Percentiles rank a stretch among this genome's conserved stretches.
These are phyloP conservation scores for Rhinocladiella mackenziei DNA, from an alignment of 2,329 filamentous ascomycete species.

Conservation along the genomic window DNA sequence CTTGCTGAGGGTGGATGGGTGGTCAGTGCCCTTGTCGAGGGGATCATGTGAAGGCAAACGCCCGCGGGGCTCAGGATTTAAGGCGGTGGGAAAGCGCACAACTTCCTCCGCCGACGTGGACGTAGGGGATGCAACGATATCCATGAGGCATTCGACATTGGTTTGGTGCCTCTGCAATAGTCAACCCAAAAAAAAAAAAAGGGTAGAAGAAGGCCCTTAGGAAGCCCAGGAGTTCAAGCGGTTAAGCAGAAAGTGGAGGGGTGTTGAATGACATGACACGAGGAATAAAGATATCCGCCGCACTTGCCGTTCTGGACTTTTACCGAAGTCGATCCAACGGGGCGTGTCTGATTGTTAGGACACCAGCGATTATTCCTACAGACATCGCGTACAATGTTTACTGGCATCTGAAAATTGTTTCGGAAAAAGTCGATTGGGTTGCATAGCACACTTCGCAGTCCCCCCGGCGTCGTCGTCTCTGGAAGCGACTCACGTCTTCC, in stretches of 20 bases:
- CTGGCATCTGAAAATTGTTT: too few species aligned
- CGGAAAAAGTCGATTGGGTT: too few species aligned
- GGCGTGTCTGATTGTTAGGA: too few species aligned
- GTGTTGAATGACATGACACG: constrained; percentile 1
- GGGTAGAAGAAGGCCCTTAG: neutral
- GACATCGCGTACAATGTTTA: too few species aligned
- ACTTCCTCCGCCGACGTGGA: constrained; percentile 24
- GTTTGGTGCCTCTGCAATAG: constrained; percentile 61
- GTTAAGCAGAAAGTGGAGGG: constrained; percentile 1
- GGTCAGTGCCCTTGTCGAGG: constrained; percentile 39
- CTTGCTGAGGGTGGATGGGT: constrained; percentile 14
- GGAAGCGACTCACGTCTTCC: neutral
- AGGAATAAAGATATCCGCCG: constrained; percentile 9
- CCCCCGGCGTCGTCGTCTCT: neutral
- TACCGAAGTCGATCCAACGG: too few species aligned
- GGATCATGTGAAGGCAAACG: constrained; percentile 44
- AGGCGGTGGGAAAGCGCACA: constrained; percentile 11
- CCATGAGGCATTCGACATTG: constrained; percentile 29
- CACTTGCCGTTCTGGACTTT: constrained; percentile 14
- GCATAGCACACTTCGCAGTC: too few species aligned
- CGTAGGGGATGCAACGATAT: constrained; percentile 29
- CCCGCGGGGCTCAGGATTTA: constrained; percentile 36
- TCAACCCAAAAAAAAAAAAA: too few species aligned
- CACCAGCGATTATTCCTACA: too few species aligned
- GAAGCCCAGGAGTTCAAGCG: constrained; percentile 5